Evolutionary conservation across 2,329 filamentous ascomycete species (phyloP), one percentile per base, ranked within the genome.

Genomic region (Davidsoniella australis): DNA sequence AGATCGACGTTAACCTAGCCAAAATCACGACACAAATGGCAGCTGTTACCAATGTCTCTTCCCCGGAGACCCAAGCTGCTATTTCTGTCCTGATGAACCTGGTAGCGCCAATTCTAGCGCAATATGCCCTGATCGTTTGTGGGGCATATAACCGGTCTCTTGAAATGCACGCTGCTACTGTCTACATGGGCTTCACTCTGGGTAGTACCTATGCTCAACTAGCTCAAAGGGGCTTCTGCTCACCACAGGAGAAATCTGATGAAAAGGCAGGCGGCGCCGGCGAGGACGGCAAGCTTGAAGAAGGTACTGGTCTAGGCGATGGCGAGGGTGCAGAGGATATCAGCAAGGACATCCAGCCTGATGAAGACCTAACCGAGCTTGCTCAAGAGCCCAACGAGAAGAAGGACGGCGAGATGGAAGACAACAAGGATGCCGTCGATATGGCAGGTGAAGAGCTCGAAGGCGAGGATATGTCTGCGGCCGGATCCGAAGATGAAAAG

Each of bases 241-340:
- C 80, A 17, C 91, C 91, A 0, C 73, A 82, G 18, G 88, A 96
- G 58, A 82, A 87, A 57, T 78, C 78, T 1, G 76, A 85, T 39
- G 76, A 80, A 45, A 76, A 80, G 50, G 72, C 78, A 46, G 77
- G 76, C 17, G 75, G 84, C 52, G 73, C 76, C 20, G 85, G 88
- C 10, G 83, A 93, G 57, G 73, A 76, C 20, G 85, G 88, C 10
- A 83, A 94, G 57, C 70, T 95, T 26, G 89, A 98, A 63, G 79
- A 78, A 37, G 93, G 93, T 14, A 96, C 88, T 9, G 93, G 91
- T 33, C 77, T 98, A 20, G 93, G 91, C 17, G 91, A 95, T 42
- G 93, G 91, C 9, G 85, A 95, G 63, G 93, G 89, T 16, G 88
- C 83, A 4, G 88, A 98, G 61, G 89, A 98, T 63, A 96, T 98